Evolutionary conservation across 768 basidiomycete genomes (phyloP).

Genomic region (Strobilomyces dryophilus): DNA sequence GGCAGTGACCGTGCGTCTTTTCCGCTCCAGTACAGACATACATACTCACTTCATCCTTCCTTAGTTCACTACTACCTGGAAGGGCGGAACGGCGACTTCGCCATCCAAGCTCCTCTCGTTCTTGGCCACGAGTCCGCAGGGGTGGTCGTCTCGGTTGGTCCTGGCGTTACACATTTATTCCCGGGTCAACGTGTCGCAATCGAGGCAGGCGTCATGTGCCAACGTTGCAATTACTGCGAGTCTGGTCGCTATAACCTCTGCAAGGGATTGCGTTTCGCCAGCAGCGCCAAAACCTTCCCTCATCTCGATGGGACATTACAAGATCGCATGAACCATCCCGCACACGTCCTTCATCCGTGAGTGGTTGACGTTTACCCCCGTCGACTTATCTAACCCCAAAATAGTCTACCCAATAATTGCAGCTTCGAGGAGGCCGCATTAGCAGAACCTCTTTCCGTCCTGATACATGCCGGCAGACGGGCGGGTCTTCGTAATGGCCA

Average conservation of each 20-base stretch:
- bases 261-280: constrained; percentile 83
- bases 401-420: constrained; percentile 70
- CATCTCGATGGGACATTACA: constrained; percentile 93
- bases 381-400: constrained; percentile 9
- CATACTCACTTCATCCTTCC: constrained; percentile 1
- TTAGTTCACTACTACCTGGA: constrained; percentile 89
- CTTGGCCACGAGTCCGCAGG: constrained; percentile 96
- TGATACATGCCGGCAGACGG: constrained; percentile 60
- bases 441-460: constrained; percentile 92
- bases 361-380: constrained; percentile 28
- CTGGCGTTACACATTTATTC: constrained; percentile 56
- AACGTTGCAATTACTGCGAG: constrained; percentile 62
- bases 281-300: constrained; percentile 86
- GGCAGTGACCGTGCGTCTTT: constrained; percentile 68
- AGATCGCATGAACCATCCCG: constrained; percentile 84
- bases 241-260: constrained; percentile 92
- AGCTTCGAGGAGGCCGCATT: constrained; percentile 81
- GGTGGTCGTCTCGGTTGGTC: constrained; percentile 76
- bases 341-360: constrained; percentile 81
- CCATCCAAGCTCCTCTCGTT: constrained; percentile 78
- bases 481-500: constrained; percentile 47
- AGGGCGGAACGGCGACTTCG: constrained; percentile 91
- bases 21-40: background rate
- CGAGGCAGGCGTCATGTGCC: constrained; percentile 90
- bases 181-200: constrained; percentile 90